A percentile compares a stretch with the other conserved stretches of the same genome.
Evolutionary conservation across 306 rosid genomes (phyloP).

Genomic region (Gillenia trifoliata): DNA sequence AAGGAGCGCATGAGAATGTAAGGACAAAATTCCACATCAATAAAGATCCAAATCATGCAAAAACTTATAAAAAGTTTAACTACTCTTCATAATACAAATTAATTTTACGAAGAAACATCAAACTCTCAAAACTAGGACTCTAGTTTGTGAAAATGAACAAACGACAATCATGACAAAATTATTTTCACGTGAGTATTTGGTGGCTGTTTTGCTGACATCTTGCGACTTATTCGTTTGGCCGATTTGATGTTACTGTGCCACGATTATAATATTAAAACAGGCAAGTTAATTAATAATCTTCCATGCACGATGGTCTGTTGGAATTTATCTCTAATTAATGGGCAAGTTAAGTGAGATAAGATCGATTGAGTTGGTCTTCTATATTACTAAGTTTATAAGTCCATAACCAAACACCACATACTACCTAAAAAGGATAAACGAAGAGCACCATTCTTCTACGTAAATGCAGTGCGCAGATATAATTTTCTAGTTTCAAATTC

Average conservation of each 20-base stretch:
- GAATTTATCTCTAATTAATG: background rate
- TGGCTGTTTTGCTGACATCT: slow-evolving; percentile 7
- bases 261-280: background rate
- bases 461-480: background rate
- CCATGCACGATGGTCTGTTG: background rate
- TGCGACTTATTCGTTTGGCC: slow-evolving; percentile 3
- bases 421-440: no score
- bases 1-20: no score
- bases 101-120: no score
- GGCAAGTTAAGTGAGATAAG: background rate
- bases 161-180: background rate
- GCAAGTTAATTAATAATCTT: background rate
- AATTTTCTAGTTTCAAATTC: background rate
- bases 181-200: slow-evolving; percentile 14
- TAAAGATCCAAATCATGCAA: no score
- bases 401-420: background rate
- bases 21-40: no score
- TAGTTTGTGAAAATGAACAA: background rate
- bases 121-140: background rate
- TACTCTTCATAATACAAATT: no score
- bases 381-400: background rate
- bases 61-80: no score
- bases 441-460: background rate
- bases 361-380: background rate
- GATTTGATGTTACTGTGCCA: background rate